Evolutionary conservation across 2,329 filamentous ascomycete genomes (phyloP), one percentile per base, ranked within the genome.

Genomic region (Delphinella strobiligena): DNA sequence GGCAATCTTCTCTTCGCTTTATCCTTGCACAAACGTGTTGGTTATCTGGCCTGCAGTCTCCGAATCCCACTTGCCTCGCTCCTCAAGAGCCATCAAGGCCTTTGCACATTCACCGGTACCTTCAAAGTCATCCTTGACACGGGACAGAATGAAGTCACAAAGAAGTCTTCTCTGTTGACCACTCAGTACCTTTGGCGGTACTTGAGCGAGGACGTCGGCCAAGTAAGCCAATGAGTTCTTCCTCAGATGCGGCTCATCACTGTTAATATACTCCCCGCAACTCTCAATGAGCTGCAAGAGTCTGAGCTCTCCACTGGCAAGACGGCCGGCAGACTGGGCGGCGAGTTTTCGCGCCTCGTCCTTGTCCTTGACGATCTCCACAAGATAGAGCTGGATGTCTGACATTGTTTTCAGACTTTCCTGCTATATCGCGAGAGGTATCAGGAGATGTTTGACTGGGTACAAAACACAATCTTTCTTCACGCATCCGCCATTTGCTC

Each of bases 211-310:
- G 11, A 72, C 66, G 44, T 71, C 67, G 15, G 68, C 65, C 32
- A 72, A 60, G 48, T 69, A 72, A 18, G 64, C 59, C 47, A 72
- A 61, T 10, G 67, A 62, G 60, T 78, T 78, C n/a, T 69, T 68
- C 30, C 78, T 67, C 32, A 74, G 63, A 11, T 67, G 64, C 16
- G 66, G 64, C 59, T 81, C 75, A 50, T 80, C 75, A 54, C 78
- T 73, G 48, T 79, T 80, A 51, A 82, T 69, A 49, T 80, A 81
- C 54, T 79, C 75, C 15, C 74, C 74, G 22, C 81, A 62, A 33
- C 73, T 75, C 51, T 78, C 73, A 40, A 82, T 72, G 36, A 80
- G 60, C 39, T 71, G 69, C 41, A 81, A 66, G 24, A 82, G 63
- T 49, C 74, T 78, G 38, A 72, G 62, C 49, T 78, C 64, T 47